phyloP scores from a whole-genome alignment of 108 stramenopile species.

The Hondaea fermentalgiana region DNA sequence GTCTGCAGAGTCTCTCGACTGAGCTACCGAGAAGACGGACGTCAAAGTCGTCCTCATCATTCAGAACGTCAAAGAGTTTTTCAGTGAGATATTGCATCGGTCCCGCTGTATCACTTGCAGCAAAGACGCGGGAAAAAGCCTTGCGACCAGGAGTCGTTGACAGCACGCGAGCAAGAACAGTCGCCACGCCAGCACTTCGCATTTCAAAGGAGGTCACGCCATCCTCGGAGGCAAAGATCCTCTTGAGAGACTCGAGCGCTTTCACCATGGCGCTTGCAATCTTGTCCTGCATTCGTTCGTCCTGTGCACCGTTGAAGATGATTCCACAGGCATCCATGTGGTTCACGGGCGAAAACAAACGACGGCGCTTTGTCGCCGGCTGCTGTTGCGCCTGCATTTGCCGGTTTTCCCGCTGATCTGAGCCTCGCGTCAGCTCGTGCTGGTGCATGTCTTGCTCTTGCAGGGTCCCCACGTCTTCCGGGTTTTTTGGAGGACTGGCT shows the following conservation, averaged over 20 bases:
- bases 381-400: background rate
- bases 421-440: background rate
- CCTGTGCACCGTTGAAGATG: background rate
- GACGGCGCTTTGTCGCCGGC: background rate
- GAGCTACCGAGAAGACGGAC: background rate
- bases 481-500: background rate
- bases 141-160: background rate
- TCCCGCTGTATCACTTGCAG: background rate
- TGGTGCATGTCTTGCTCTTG: background rate
- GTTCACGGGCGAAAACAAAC: background rate
- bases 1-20: background rate
- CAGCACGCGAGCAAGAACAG: background rate
- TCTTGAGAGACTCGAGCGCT: background rate
- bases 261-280: background rate
- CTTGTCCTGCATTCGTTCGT: background rate
- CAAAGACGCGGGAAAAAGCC: background rate
- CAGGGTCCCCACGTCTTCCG: background rate
- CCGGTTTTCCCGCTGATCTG: no score
- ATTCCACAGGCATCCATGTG: background rate
- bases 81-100: background rate
- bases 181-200: background rate
- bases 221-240: background rate
- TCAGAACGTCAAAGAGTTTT: background rate
- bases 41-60: background rate
- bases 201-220: background rate